phyloP scores from a whole-genome alignment of 139 green algal species.

The Tetratostichococcus sp. region DNA sequence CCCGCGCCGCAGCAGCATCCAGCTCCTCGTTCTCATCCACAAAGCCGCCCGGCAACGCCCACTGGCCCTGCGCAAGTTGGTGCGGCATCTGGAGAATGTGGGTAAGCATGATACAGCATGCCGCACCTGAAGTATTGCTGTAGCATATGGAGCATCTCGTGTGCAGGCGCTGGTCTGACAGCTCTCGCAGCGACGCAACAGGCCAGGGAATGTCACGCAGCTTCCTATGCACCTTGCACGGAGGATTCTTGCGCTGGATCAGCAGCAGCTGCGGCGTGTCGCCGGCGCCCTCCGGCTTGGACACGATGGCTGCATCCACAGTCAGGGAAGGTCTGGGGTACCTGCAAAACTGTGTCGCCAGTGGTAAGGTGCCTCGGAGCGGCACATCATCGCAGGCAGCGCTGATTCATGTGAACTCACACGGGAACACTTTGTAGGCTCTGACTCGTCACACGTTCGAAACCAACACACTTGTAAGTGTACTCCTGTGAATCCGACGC shows the following conservation, averaged over 20 bases:
- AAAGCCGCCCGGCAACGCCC: slow-evolving; percentile 87
- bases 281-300: slow-evolving; percentile 16
- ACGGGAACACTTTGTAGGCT: no score
- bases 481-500: background rate
- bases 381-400: no score
- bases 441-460: no score
- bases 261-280: slow-evolving; percentile 50
- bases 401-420: no score
- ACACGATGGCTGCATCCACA: slow-evolving; percentile 58
- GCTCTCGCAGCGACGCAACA: no score
- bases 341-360: slow-evolving; percentile 17
- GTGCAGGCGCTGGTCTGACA: no score
- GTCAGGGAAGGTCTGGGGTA: slow-evolving; percentile 65
- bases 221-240: slow-evolving; percentile 49
- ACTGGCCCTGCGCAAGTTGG: slow-evolving; percentile 41
- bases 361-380: no score
- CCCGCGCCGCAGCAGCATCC: slow-evolving; percentile 62
- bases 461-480: background rate
- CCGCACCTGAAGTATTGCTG: no score
- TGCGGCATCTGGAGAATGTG: no score
- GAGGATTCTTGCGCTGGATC: slow-evolving; percentile 62
- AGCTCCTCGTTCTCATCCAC: slow-evolving; percentile 77
- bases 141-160: no score
- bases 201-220: no score
- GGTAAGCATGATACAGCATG: no score